A percentile compares a stretch with the other conserved stretches of the same genome.
These are phyloP conservation scores for Silybum marianum DNA, from an alignment of 129 eudicot species.

Conservation along the genomic window DNA sequence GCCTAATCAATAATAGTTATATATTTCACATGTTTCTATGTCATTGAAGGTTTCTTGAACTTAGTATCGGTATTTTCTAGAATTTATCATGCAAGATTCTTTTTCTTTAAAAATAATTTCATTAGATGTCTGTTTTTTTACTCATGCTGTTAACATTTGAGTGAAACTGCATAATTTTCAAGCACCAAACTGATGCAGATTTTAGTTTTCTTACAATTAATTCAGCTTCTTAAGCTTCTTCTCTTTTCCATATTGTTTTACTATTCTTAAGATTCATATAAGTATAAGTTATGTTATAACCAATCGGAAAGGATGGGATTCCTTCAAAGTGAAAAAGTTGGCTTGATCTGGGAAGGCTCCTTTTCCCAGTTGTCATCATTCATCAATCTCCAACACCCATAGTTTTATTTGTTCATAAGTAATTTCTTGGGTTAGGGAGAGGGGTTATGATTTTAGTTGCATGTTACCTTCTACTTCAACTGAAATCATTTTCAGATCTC, in stretches of 20 bases:
- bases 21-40: neutral
- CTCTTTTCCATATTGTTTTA: neutral
- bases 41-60: neutral
- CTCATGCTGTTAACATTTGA: neutral
- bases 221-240: neutral
- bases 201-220: neutral
- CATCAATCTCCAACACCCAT: neutral
- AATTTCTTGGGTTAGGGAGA: neutral
- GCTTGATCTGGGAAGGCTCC: neutral
- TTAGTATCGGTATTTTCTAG: neutral
- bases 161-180: conserved; percentile 2
- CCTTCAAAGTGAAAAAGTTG: neutral
- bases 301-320: conserved; percentile 1
- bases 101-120: neutral
- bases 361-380: neutral
- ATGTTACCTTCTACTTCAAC: neutral
- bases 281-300: neutral
- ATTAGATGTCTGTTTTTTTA: neutral
- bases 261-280: neutral
- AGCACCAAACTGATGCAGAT: neutral
- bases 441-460: neutral
- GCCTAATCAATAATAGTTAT: conserved; percentile 1
- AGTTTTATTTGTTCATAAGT: neutral
- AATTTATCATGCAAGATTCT: neutral
- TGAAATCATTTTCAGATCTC: conserved; percentile 5